Evolutionary conservation across 768 basidiomycete species (phyloP).

Genomic region (Ramaria sp.): DNA sequence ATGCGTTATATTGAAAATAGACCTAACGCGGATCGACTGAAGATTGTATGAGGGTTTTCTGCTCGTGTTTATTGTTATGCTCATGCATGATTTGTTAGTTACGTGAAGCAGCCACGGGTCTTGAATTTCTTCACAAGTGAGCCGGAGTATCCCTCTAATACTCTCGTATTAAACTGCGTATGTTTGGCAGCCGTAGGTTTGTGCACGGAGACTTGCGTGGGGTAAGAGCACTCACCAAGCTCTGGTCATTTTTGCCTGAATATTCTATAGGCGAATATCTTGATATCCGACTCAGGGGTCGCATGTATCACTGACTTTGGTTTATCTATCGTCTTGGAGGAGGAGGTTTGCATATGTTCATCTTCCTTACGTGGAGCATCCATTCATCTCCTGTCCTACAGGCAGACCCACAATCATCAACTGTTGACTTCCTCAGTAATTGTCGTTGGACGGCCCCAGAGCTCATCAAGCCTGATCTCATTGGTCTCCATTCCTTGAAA

Average conservation of each 20-base stretch:
- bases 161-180: background rate
- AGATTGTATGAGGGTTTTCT: slow-evolving; percentile 14
- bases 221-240: slow-evolving; percentile 7
- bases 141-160: slow-evolving; percentile 2
- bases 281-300: slow-evolving; percentile 28
- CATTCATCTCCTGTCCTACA: background rate
- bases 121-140: slow-evolving; percentile 9
- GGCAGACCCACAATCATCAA: slow-evolving; percentile 14
- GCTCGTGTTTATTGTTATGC: background rate
- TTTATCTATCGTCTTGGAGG: slow-evolving; percentile 22
- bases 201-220: slow-evolving; percentile 16
- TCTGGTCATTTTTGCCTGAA: background rate
- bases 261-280: slow-evolving; percentile 29
- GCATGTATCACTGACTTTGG: slow-evolving; percentile 37
- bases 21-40: slow-evolving; percentile 25
- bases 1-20: slow-evolving; percentile 23
- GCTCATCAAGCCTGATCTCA: slow-evolving; percentile 19
- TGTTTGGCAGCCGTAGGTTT: slow-evolving; percentile 12
- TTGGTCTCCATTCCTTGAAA: slow-evolving; percentile 14
- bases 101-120: slow-evolving; percentile 27
- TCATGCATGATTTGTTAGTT: slow-evolving; percentile 11
- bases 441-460: slow-evolving; percentile 34
- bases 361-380: background rate
- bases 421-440: slow-evolving; percentile 19
- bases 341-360: slow-evolving; percentile 10